phyloP scores from a whole-genome alignment of 2,329 filamentous ascomycete genomes.

The Apiospora koreana region DNA sequence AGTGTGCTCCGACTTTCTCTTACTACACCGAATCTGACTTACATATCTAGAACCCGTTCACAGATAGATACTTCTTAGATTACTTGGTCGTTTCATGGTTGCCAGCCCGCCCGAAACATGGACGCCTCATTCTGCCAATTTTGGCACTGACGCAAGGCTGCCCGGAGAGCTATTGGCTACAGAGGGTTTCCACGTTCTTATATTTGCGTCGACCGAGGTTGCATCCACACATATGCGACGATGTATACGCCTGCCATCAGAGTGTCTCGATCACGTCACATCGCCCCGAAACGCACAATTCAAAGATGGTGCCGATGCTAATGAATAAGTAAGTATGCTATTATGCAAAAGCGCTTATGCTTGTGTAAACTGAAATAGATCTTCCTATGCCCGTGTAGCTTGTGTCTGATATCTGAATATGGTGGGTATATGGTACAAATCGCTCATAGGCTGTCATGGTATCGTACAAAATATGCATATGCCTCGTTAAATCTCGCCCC shows the following conservation, averaged over 20 bases:
- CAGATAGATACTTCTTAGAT: conserved; percentile 6
- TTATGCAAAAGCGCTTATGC: not conserved
- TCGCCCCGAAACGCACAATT: not conserved
- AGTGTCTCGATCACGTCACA: not conserved
- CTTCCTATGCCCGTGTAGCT: not conserved
- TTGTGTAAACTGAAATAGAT: not conserved
- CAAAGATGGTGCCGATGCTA: not conserved
- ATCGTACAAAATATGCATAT: conserved; percentile 9
- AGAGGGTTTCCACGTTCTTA: not conserved
- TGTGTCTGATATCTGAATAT: not conserved
- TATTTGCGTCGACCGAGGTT: not conserved
- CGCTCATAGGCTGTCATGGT: not conserved
- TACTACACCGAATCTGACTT: not conserved
- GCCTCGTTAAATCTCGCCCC: conserved; percentile 65
- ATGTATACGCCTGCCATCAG: not conserved
- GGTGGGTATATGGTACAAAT: conserved; percentile 5
- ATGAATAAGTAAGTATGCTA: not conserved
- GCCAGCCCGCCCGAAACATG: conserved; percentile 12
- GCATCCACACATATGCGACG: not conserved
- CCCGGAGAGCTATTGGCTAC: not conserved
- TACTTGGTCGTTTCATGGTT: not conserved
- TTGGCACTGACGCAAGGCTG: not conserved
- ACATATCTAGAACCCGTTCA: not conserved
- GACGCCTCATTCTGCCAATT: conserved; percentile 6
- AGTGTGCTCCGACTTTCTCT: not conserved